Evolutionary conservation across 1,284 basidiomycete species (phyloP), one percentile per base, ranked within the genome.

Genomic region (Cutaneotrichosporon cavernicola): DNA sequence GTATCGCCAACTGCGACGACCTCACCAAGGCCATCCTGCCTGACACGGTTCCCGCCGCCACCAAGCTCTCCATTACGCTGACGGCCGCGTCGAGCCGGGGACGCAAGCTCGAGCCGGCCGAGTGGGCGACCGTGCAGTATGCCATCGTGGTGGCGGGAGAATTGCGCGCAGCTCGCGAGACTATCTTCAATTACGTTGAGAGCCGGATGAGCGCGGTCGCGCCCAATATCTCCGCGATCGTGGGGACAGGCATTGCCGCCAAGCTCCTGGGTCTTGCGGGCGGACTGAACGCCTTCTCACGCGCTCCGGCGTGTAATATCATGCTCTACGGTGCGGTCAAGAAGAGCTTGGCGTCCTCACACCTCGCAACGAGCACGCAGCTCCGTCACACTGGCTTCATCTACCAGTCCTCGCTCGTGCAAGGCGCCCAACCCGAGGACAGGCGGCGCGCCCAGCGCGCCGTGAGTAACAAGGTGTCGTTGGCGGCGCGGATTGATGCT

Each of bases 101-200:
- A 11, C 85, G 89, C 66, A 84, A 84, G 36, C 85, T 99, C 13
- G 79, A 86, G 0, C 84, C 87, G 0, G 81, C 82, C 1, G 87
- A 90, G 72, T 99, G 93, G 93, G 76, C 82, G 53, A 87, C 90
- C 1, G 89, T 97, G 1, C 85, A 90, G 71, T 86, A 86, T 52
- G 96, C 96, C 4, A 92, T 92, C 74, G 88, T 91, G 69, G 86
- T 97, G 62, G 92, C 93, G 8, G 90, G 90, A 72, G 85, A 90
- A 62, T 82, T 99, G 31, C 91, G 97, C 73, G 88, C 90, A 68
- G 90, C 91, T 0, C 87, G 94, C 57, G 91, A 91, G 82, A 90
- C 92, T 87, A 99, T 99, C 72, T 94, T 99, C 82, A 88, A 91
- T 83, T 99, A 98, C 84, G 97, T 99, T 79, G 96, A 97, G 84